Evolutionary conservation across 495 filamentous ascomycete species (phyloP).

Genomic region (Aspergillus bridgeri): DNA sequence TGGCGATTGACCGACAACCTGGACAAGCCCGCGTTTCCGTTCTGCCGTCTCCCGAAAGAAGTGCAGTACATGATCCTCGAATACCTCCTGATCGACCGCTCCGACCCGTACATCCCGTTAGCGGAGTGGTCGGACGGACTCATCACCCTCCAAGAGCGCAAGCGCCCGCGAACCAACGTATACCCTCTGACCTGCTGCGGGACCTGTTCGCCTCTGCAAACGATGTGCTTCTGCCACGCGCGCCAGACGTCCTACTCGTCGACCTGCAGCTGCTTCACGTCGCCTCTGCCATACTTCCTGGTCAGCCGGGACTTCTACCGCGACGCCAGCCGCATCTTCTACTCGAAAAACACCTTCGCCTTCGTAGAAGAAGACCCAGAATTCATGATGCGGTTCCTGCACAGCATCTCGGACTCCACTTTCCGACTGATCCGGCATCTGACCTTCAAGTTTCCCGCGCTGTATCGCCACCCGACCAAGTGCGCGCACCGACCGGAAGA

Average conservation of each 20-base stretch:
- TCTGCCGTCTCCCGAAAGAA: slow-evolving; percentile 25
- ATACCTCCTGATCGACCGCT: slow-evolving; percentile 14
- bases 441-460: slow-evolving; percentile 21
- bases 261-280: slow-evolving; percentile 23
- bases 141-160: slow-evolving; percentile 17
- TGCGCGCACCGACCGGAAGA: slow-evolving; percentile 10
- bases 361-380: slow-evolving; percentile 23
- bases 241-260: slow-evolving; percentile 24
- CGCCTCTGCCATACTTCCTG: slow-evolving; percentile 27
- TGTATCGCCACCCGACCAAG: slow-evolving; percentile 6
- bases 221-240: slow-evolving; percentile 24
- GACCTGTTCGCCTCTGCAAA: slow-evolving; percentile 19
- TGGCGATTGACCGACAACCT: slow-evolving; percentile 18
- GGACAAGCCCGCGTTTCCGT: slow-evolving; percentile 16
- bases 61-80: slow-evolving; percentile 27
- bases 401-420: slow-evolving; percentile 16
- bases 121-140: slow-evolving; percentile 7
- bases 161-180: not conserved
- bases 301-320: slow-evolving; percentile 24
- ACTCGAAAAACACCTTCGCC: slow-evolving; percentile 22
- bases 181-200: slow-evolving; percentile 19
- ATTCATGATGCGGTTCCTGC: slow-evolving; percentile 17
- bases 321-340: slow-evolving; percentile 22
- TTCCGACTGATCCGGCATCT: slow-evolving; percentile 20
- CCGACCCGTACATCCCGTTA: slow-evolving; percentile 14